Conservation (phyloP, 1,284 basidiomycete genomes). For the Ustilago trichophora region DNA sequence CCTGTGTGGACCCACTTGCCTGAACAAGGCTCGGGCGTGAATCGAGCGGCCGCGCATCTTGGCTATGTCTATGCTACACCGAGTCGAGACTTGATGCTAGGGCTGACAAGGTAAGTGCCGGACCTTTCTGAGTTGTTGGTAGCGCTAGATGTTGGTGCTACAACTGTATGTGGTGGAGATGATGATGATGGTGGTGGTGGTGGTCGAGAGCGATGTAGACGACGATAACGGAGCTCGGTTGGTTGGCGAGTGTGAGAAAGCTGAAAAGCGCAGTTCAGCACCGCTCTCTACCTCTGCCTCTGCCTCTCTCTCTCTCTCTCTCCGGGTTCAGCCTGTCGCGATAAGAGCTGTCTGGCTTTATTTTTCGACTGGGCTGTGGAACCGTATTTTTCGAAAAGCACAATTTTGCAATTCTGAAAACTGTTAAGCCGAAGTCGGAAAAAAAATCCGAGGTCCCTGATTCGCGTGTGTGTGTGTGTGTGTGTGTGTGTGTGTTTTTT, state of each 20-base stretch:
- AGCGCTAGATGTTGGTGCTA: neutral
- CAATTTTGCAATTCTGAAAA: neutral
- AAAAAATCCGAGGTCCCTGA: conserved; percentile 13
- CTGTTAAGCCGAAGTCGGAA: conserved; percentile 2
- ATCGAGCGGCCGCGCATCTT: conserved; percentile 47
- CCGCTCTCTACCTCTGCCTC: too few relatives aligned
- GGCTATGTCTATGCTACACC: conserved; percentile 13
- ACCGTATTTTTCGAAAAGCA: neutral
- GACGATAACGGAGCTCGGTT: neutral
- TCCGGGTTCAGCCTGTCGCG: neutral
- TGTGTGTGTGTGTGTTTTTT: too few relatives aligned
- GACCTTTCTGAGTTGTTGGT: too few relatives aligned
- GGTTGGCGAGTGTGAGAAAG: neutral
- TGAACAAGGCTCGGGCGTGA: conserved; percentile 37
- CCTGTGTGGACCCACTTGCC: conserved; percentile 22
- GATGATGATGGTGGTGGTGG: neutral
- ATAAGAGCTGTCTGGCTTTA: conserved; percentile 1
- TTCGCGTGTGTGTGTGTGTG: conserved; percentile 11
- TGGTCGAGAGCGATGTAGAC: neutral
- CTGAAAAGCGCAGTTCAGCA: conserved; percentile 4
- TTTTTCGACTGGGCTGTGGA: neutral
- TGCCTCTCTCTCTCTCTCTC: neutral
- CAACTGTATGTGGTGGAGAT: neutral
- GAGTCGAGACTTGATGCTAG: neutral
- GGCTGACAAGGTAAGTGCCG: neutral